Base-by-base conservation (phyloP, 345 rosid species). In the Conringia planisiliqua region DNA sequence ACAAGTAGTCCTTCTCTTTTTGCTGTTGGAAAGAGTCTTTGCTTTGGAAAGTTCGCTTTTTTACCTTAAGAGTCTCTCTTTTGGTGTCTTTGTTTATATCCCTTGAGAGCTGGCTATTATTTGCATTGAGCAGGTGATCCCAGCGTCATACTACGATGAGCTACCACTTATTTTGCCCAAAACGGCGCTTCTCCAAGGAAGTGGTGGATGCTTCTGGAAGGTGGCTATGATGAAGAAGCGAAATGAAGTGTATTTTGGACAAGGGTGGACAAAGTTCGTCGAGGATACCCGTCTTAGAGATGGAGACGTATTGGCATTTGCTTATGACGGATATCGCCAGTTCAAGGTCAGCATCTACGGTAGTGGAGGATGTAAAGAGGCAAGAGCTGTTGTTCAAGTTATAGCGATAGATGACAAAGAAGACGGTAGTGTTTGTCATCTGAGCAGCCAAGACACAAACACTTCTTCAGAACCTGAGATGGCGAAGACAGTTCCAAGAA, bases 111-210 rank as follows among this genome's bases (percentile, higher is more conserved):
- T 54, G 35, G 18, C 18, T 54, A 27, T 13, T 27, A 26, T 22
- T 27, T 51, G 18, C 22, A 1, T 38, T 64, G 48, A n/a, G 52
- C 62, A 75, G 79, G 0, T 14, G 62, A 29, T 75, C 0, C 79
- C 79, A 2, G 1, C 33, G 3, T 24, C 68, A n/a, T 75, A 75
- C 51, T 30, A 50, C 47, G 62, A 68, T 5, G 26, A 75, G 0
- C 56, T 75, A 14, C 79, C 79, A 46, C 2, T n/a, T 39, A 39
- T 0, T 39, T 50, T 75, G 29, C 56, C 79, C 7, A 60, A 48
- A 68, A 75, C 62, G 0, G 73, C 61, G 8, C 55, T 20, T 50
- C 79, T 75, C 62, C 68, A 60, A 59, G 79, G 79, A 30, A 27
- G 46, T 8, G 20, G 56, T 14, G 79, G 79, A 59, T 3, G 62